phyloP scores from a whole-genome alignment of 176 grass and related monocot genomes.

The Cymbopogon citratus region DNA sequence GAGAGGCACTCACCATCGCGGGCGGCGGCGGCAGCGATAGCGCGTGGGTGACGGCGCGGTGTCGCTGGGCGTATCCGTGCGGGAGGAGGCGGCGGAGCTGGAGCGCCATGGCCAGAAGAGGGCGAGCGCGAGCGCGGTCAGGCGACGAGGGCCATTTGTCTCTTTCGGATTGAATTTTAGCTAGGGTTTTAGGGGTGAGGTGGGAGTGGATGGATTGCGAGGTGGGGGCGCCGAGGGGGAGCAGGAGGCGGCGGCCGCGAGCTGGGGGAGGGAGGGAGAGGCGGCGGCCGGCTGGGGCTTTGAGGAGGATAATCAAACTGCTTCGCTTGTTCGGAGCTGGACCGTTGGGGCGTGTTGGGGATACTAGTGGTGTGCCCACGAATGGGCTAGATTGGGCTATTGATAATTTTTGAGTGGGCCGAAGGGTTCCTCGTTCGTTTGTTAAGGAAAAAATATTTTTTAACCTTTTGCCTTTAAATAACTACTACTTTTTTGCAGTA shows the following conservation, averaged over 20 bases:
- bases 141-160: conserved; percentile 19
- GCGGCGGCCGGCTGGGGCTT: not conserved
- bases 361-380: not conserved
- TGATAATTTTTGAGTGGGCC: no score
- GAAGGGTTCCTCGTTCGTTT: no score
- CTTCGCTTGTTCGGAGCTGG: not conserved
- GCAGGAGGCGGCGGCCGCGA: not conserved
- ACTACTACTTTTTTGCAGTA: no score
- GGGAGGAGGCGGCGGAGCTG: conserved; percentile 66
- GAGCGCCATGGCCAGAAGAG: conserved; percentile 46
- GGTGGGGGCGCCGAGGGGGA: not conserved
- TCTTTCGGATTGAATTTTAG: not conserved
- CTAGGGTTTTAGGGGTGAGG: conserved; percentile 31
- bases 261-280: not conserved
- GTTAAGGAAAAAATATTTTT: no score
- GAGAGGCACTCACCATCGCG: conserved; percentile 42
- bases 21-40: not conserved
- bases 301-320: not conserved
- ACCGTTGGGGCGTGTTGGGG: not conserved
- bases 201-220: not conserved
- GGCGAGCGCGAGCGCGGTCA: not conserved
- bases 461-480: no score
- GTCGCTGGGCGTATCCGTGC: conserved; percentile 34
- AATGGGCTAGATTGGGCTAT: not conserved
- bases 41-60: conserved; percentile 29